phyloP scores from a whole-genome alignment of 176 grass and related monocot species.

The Tuctoria greenei region DNA sequence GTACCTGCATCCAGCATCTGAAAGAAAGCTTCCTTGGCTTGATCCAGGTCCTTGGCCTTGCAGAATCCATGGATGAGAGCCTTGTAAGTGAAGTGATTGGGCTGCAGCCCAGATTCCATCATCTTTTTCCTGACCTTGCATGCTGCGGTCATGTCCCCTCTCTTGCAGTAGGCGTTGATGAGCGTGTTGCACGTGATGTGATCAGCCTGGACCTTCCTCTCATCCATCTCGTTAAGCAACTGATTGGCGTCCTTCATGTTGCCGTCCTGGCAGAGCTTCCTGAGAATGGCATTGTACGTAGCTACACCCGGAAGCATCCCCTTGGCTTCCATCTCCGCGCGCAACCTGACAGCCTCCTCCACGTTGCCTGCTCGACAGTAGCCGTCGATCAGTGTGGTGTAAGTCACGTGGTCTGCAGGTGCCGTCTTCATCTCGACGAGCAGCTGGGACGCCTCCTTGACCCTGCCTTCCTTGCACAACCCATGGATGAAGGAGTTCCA shows the following conservation, averaged over 20 bases:
- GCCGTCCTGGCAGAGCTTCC: conserved; percentile 76
- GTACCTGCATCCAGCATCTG: conserved; percentile 88
- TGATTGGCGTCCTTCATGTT: conserved; percentile 69
- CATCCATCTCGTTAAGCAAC: conserved; percentile 83
- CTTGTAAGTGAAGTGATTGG: conserved; percentile 89
- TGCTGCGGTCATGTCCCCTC: conserved; percentile 63
- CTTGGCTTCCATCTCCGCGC: conserved; percentile 60
- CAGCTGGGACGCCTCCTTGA: conserved; percentile 59
- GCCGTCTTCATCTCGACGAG: conserved; percentile 53
- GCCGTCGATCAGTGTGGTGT: conserved; percentile 81
- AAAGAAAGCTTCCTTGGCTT: conserved; percentile 74
- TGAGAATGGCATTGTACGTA: conserved; percentile 70
- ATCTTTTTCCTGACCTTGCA: conserved; percentile 74
- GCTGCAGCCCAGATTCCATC: conserved; percentile 76
- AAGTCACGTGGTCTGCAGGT: conserved; percentile 62
- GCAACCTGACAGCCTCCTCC: conserved; percentile 47
- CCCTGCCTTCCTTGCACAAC: conserved; percentile 70
- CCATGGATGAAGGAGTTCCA: conserved; percentile 79
- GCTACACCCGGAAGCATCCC: conserved; percentile 61
- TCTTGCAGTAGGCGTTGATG: conserved; percentile 88
- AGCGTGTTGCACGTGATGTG: conserved; percentile 89
- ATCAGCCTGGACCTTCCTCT: conserved; percentile 70
- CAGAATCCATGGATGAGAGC: conserved; percentile 88
- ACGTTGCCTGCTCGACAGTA: conserved; percentile 66
- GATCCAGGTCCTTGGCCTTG: conserved; percentile 62